Percentiles rank a stretch among this genome's conserved stretches.
These are phyloP conservation scores for Venturia carpophila DNA, from an alignment of 2,329 filamentous ascomycete species.

Conservation along the genomic window DNA sequence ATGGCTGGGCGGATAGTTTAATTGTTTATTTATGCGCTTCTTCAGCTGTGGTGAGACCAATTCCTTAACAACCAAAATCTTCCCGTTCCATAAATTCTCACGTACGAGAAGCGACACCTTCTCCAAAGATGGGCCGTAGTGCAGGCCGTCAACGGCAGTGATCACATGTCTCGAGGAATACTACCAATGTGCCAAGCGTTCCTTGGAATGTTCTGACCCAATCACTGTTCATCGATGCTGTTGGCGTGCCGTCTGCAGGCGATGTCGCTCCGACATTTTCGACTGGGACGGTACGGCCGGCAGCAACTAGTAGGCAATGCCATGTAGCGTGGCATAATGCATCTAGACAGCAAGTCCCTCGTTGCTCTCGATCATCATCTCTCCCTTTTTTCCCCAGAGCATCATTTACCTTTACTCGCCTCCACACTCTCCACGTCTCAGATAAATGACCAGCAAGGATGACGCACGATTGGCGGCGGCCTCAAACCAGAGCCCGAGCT, in stretches of 20 bases:
- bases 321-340: background rate
- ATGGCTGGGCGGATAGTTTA: background rate
- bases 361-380: background rate
- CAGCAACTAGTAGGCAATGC: background rate
- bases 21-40: background rate
- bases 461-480: background rate
- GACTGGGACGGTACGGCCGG: background rate
- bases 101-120: background rate
- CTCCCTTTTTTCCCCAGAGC: background rate
- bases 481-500: conserved; percentile 6
- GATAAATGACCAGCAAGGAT: conserved; percentile 1
- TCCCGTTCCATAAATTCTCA: background rate
- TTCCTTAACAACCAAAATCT: background rate
- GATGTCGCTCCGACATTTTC: background rate
- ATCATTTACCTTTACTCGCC: too few species aligned
- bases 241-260: background rate
- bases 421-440: background rate
- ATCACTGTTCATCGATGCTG: background rate
- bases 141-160: background rate
- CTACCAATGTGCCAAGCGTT: too few species aligned
- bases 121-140: background rate
- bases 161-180: background rate
- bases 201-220: background rate
- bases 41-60: background rate
- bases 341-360: background rate